These are phyloP conservation scores for Lichtheimia corymbifera DNA, from an alignment of 371 early-diverging fungal genomes.

Conservation along the genomic window DNA sequence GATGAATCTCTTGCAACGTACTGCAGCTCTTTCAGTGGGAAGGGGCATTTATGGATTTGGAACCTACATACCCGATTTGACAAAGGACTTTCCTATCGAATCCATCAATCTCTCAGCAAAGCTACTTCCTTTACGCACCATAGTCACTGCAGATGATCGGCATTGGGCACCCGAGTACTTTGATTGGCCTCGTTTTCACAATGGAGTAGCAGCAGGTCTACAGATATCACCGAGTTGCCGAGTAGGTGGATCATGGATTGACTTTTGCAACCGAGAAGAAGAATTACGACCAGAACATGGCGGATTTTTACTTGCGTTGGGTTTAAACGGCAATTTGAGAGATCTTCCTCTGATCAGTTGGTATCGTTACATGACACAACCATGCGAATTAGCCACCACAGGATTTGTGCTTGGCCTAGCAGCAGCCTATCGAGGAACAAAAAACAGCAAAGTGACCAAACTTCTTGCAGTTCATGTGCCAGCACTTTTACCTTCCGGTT, in stretches of 20 bases:
- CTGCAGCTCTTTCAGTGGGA: conserved; percentile 69
- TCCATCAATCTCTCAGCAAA: conserved; percentile 58
- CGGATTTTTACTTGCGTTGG: conserved; percentile 82
- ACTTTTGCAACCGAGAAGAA: conserved; percentile 65
- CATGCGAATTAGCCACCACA: conserved; percentile 65
- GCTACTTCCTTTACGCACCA: conserved; percentile 61
- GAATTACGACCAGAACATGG: conserved; percentile 66
- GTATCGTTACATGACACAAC: conserved; percentile 65
- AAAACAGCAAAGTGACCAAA: conserved; percentile 62
- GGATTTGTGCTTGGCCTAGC: conserved; percentile 79
- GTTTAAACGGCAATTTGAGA: conserved; percentile 74
- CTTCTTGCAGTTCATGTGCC: conserved; percentile 77
- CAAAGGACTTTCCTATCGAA: conserved; percentile 60
- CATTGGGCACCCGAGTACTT: conserved; percentile 43
- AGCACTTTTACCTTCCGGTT: conserved; percentile 36
- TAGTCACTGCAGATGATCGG: conserved; percentile 53
- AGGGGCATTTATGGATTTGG: conserved; percentile 70
- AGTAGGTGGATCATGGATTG: conserved; percentile 78
- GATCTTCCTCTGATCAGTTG: conserved; percentile 62
- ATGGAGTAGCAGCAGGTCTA: conserved; percentile 83
- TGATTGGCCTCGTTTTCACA: conserved; percentile 87
- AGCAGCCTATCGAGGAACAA: conserved; percentile 70
- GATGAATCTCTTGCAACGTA: conserved; percentile 54
- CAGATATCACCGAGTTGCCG: conserved; percentile 61
- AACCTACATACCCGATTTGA: conserved; percentile 53